phyloP scores from a whole-genome alignment of 2,329 filamentous ascomycete species.

The Albifimbria verrucaria region DNA sequence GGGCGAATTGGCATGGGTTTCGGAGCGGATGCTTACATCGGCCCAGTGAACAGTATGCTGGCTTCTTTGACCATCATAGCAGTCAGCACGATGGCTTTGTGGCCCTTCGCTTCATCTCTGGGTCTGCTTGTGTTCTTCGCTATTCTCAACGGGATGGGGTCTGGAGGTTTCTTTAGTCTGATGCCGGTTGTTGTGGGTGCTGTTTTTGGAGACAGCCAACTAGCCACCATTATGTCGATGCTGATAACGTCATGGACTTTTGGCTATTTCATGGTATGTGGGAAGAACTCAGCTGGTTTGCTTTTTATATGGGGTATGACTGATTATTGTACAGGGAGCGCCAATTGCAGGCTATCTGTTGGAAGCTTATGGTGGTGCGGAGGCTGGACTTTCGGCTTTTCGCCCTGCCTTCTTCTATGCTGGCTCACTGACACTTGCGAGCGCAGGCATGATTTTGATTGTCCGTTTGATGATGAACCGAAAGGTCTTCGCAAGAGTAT shows the following conservation, averaged over 20 bases:
- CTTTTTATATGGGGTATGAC: neutral
- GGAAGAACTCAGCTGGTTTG: neutral
- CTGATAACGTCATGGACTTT: neutral
- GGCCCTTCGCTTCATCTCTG: slow-evolving; percentile 22
- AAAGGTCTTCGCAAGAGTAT: slow-evolving; percentile 25
- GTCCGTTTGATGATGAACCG: slow-evolving; percentile 41
- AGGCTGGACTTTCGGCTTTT: slow-evolving; percentile 48
- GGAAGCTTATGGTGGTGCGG: slow-evolving; percentile 49
- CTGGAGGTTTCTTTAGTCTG: slow-evolving; percentile 26
- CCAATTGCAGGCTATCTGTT: slow-evolving; percentile 61
- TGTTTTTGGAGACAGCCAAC: slow-evolving; percentile 14
- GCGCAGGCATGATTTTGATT: slow-evolving; percentile 37
- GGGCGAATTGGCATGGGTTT: slow-evolving; percentile 22
- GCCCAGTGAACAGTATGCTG: slow-evolving; percentile 24
- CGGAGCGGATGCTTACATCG: slow-evolving; percentile 18
- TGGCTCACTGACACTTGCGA: slow-evolving; percentile 46
- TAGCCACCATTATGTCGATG: neutral
- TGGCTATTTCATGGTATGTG: slow-evolving; percentile 51
- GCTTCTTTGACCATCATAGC: slow-evolving; percentile 21
- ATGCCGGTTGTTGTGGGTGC: slow-evolving; percentile 22
- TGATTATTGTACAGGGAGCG: slow-evolving; percentile 35
- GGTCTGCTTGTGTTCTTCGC: slow-evolving; percentile 18
- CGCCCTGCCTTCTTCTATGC: slow-evolving; percentile 62
- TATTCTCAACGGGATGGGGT: slow-evolving; percentile 23
- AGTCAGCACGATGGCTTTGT: slow-evolving; percentile 20